phyloP scores from a whole-genome alignment of 768 basidiomycete genomes.

The Macrocybe gigantea region DNA sequence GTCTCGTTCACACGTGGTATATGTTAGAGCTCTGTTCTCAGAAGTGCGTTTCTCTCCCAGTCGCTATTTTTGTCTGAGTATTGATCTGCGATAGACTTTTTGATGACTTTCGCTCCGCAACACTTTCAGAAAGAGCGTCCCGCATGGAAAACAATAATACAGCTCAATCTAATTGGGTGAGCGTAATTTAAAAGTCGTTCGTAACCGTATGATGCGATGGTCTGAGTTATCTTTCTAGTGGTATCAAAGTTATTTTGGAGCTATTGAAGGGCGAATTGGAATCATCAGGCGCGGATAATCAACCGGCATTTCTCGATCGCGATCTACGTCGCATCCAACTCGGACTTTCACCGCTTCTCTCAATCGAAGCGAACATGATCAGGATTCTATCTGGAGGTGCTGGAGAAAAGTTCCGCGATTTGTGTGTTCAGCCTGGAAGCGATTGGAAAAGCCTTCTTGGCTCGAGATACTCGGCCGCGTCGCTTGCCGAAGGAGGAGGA shows the following conservation, averaged over 20 bases:
- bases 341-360: conserved; percentile 41
- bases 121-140: conserved; percentile 52
- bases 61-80: background rate
- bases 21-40: conserved; percentile 41
- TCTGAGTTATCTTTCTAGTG: conserved; percentile 24
- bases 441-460: conserved; percentile 50
- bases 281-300: conserved; percentile 5
- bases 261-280: conserved; percentile 44
- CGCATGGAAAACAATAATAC: conserved; percentile 60
- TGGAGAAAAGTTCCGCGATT: conserved; percentile 22
- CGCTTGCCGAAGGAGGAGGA: background rate
- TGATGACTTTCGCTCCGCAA: conserved; percentile 56
- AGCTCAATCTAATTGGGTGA: conserved; percentile 65
- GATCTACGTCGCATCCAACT: conserved; percentile 28
- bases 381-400: conserved; percentile 40
- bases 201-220: background rate
- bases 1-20: background rate
- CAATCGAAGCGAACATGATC: conserved; percentile 48
- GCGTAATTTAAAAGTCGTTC: conserved; percentile 1
- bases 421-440: conserved; percentile 51
- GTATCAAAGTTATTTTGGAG: conserved; percentile 52
- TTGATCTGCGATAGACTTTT: conserved; percentile 44
- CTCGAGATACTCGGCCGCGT: background rate
- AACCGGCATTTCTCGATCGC: conserved; percentile 13
- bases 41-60: conserved; percentile 25